Evolutionary conservation across 2,329 filamentous ascomycete genomes (phyloP), one percentile per base, ranked within the genome.

Genomic region (Cercospora sp.): DNA sequence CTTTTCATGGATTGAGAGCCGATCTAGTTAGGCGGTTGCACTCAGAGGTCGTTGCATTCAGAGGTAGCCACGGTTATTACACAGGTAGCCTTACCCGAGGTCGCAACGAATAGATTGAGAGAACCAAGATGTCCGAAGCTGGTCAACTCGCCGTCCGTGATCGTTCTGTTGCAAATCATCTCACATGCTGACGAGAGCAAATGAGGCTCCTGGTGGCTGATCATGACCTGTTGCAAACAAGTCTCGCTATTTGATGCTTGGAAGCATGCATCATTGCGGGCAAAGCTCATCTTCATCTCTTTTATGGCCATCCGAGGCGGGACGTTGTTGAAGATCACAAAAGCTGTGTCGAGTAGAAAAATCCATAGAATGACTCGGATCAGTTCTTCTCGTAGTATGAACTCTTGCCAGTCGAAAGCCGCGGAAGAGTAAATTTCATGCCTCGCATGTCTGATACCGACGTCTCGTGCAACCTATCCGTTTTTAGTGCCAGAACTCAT

Each of bases 241-340:
- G 8, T 28, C 26, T 66, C 58, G 12, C 24, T 28, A 13, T 18
- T 57, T 13, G 43, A 9, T 6, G 65, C 65, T n/a, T 66, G 65
- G 26, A 66, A 66, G 28, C 40, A 32, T 24, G n/a, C 57, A 26
- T 66, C 65, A 13, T 51, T 45, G 30, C 64, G 53, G n/a, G 69
- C 69, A 61, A 67, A 67, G 45, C 66, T 64, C 66, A 66, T 70
- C 21, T 58, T 55, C 60, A 71, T 66, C 24, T 66, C 65, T 37
- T 66, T 66, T 28, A 66, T 66, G 9, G 43, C 65, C 65, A 66
- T 66, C 7, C 65, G 28, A 13, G 58, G 65, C 21, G 65, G 65
- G 30, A 61, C 57, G 24, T 66, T 66, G 43, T 66, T 66, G 58
- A 66, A 66, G 45, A 66, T 66, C 7, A 66, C 65, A 16, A 66